Conservation (phyloP, 495 filamentous ascomycete genomes). For the Lichenothelia convexa region DNA sequence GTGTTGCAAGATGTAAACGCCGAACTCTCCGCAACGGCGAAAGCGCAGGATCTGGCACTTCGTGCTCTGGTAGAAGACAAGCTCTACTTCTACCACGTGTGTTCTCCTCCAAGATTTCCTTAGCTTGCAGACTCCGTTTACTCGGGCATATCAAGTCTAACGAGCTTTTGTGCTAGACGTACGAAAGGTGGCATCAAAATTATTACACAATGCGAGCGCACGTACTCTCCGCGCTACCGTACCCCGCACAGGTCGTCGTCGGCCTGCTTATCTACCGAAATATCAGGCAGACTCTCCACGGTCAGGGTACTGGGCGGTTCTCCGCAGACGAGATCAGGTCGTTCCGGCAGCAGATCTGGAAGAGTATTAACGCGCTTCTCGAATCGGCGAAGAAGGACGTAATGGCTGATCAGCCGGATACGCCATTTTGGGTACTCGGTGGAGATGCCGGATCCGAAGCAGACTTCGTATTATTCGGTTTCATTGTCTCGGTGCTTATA, state of each 20-base stretch:
- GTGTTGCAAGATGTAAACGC: conserved; percentile 31
- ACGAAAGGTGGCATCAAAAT: conserved; percentile 39
- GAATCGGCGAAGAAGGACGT: conserved; percentile 11
- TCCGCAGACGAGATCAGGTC: conserved; percentile 27
- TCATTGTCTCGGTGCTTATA: conserved; percentile 30
- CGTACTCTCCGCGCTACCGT: conserved; percentile 29
- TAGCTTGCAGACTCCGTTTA: background rate
- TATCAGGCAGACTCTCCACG: conserved; percentile 24
- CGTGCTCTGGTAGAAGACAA: conserved; percentile 41
- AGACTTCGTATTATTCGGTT: conserved; percentile 38
- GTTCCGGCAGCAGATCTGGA: conserved; percentile 35
- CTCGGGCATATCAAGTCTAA: conserved; percentile 8
- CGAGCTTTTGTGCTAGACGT: too few species aligned
- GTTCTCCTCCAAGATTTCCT: conserved; percentile 2
- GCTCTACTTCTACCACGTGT: conserved; percentile 35
- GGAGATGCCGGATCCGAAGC: conserved; percentile 35
- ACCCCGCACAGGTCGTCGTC: conserved; percentile 32
- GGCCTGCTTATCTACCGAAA: conserved; percentile 32
- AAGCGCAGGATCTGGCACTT: conserved; percentile 31
- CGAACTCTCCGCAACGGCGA: conserved; percentile 17
- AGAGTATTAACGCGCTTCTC: conserved; percentile 25
- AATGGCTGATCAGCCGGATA: background rate
- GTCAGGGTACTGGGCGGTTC: conserved; percentile 37
- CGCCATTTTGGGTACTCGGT: conserved; percentile 38
- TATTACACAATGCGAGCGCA: conserved; percentile 41